A percentile compares a stretch with the other conserved stretches of the same genome.
Conservation (phyloP, 139 green algal genomes). For the Nannochloris sp. region DNA sequence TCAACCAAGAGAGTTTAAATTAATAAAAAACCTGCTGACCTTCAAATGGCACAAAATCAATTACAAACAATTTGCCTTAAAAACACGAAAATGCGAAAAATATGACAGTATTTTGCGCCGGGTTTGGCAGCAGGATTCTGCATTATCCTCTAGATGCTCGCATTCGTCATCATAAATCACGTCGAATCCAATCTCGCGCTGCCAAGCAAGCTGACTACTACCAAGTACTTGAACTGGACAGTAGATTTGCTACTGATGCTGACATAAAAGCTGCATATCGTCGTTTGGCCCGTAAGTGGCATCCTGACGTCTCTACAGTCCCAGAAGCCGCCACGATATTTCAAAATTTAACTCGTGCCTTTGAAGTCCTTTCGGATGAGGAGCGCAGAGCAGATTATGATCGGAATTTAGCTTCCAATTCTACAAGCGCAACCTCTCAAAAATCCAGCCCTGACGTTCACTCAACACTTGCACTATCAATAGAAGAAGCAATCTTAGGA, state of each 20-base stretch:
- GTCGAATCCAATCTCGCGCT: no score
- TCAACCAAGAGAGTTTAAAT: no score
- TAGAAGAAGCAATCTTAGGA: not conserved
- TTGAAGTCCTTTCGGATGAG: not conserved
- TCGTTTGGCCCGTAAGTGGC: not conserved
- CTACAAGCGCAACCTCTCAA: not conserved
- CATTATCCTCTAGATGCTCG: no score
- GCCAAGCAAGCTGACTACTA: no score
- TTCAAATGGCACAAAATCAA: no score
- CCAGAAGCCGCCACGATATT: not conserved
- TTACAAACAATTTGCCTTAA: no score
- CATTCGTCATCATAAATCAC: no score
- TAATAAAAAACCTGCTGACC: no score
- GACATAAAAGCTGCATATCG: not conserved
- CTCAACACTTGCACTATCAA: no score
- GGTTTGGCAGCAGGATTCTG: no score
- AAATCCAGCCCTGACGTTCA: not conserved
- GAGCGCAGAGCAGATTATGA: not conserved
- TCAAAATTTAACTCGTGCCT: not conserved
- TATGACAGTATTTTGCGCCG: no score
- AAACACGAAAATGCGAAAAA: no score
- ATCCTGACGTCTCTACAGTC: not conserved
- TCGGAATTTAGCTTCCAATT: not conserved
- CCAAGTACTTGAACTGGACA: not conserved
- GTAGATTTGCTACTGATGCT: not conserved